phyloP scores from a whole-genome alignment of 352 stramenopile species.

The Thraustochytrium striatum region DNA sequence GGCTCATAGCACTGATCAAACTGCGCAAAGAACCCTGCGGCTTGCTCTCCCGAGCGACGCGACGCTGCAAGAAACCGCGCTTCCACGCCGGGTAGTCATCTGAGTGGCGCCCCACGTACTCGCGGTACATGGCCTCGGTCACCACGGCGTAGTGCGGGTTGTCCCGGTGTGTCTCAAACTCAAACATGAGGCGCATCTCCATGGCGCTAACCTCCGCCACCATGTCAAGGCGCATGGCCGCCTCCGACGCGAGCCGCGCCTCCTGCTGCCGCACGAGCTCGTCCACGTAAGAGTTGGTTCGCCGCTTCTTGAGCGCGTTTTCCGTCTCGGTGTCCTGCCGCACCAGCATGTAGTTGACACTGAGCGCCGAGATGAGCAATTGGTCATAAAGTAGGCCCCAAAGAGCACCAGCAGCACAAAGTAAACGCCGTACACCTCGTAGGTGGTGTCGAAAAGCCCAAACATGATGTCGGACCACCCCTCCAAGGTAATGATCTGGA shows the following conservation, averaged over 20 bases:
- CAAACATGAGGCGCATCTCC: conserved; percentile 24
- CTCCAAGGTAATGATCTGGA: conserved; percentile 76
- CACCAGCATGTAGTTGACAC: conserved; percentile 39
- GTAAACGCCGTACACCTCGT: conserved; percentile 63
- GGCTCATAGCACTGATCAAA: no score
- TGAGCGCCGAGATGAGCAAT: conserved; percentile 74
- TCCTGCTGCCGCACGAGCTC: neutral
- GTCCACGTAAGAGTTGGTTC: neutral
- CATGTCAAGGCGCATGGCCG: neutral
- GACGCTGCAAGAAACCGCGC: no score
- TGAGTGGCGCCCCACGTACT: no score
- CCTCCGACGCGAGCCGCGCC: neutral
- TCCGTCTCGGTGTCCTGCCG: neutral
- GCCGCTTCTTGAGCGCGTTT: neutral
- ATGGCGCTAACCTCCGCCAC: neutral
- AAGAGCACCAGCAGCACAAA: conserved; percentile 76
- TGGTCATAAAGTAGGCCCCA: conserved; percentile 78
- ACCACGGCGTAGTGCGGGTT: conserved; percentile 22
- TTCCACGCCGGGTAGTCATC: no score
- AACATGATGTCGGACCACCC: conserved; percentile 79
- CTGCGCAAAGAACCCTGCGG: no score
- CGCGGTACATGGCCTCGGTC: neutral
- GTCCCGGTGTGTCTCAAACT: conserved; percentile 8
- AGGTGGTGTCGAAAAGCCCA: conserved; percentile 66
- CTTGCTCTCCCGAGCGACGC: no score